phyloP scores from a whole-genome alignment of 441 rosid genomes.

The Aquilaria agallochum region DNA sequence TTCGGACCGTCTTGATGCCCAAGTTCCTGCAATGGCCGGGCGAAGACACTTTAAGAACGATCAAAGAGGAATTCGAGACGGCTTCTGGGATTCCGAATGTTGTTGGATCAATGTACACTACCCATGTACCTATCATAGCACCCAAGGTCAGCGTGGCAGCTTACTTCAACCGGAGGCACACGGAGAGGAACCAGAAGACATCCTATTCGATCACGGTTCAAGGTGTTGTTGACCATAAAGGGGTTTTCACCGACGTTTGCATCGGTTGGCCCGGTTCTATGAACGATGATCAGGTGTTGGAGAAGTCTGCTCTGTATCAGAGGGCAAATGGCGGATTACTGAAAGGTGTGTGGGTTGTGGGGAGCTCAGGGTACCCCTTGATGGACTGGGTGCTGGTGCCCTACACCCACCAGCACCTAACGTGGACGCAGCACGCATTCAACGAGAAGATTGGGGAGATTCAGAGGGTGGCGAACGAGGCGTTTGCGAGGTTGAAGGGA shows the following conservation, averaged over 20 bases:
- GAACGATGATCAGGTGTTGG: conserved; percentile 71
- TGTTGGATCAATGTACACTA: conserved; percentile 73
- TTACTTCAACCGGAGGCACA: conserved; percentile 69
- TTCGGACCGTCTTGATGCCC: conserved; percentile 60
- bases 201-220: conserved; percentile 72
- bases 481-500: conserved; percentile 63
- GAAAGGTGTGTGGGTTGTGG: conserved; percentile 67
- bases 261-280: conserved; percentile 85
- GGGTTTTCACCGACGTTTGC: conserved; percentile 69
- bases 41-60: conserved; percentile 38
- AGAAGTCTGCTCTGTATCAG: conserved; percentile 56
- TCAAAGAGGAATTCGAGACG: conserved; percentile 45
- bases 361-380: conserved; percentile 54
- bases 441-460: conserved; percentile 67
- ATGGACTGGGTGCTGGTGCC: conserved; percentile 82
- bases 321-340: conserved; percentile 62
- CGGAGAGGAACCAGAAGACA: conserved; percentile 78
- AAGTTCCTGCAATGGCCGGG: conserved; percentile 74
- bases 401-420: conserved; percentile 57
- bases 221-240: conserved; percentile 58
- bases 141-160: conserved; percentile 71
- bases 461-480: conserved; percentile 51
- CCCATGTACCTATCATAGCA: conserved; percentile 71
- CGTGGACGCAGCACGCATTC: conserved; percentile 76
- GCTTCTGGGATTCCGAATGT: conserved; percentile 54